Conservation (phyloP, 176 grass and related monocot genomes). For the Metroxylon sagu region DNA sequence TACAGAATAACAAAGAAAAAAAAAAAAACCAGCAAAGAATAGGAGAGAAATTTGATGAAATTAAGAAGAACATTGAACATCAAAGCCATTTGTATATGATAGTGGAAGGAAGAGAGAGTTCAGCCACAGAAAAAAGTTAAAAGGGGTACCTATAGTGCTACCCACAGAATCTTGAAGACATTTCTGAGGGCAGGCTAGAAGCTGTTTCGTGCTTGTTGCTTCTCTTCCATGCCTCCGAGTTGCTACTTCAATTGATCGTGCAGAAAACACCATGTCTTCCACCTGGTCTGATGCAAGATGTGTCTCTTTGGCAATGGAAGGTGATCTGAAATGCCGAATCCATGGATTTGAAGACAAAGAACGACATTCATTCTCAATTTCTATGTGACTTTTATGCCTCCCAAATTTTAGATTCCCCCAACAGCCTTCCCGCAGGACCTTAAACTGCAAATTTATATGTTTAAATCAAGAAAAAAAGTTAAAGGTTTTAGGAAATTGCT, state of each 20-base stretch:
- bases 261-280: slow-evolving; percentile 24
- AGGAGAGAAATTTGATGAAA: not conserved
- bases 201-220: slow-evolving; percentile 18
- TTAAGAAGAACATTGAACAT: not conserved
- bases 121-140: not conserved
- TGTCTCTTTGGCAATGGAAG: slow-evolving; percentile 8
- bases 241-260: slow-evolving; percentile 16
- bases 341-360: slow-evolving; percentile 41
- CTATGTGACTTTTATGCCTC: slow-evolving; percentile 10
- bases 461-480: slow-evolving; percentile 1
- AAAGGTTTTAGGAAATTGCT: not conserved
- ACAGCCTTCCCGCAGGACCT: slow-evolving; percentile 42
- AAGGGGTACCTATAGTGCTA: slow-evolving; percentile 39
- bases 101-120: slow-evolving; percentile 4
- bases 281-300: slow-evolving; percentile 1
- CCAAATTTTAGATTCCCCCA: slow-evolving; percentile 48
- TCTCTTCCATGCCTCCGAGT: slow-evolving; percentile 23
- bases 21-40: not conserved
- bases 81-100: not conserved
- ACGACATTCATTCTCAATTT: slow-evolving; percentile 13
- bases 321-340: slow-evolving; percentile 47
- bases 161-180: slow-evolving; percentile 16
- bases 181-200: slow-evolving; percentile 10
- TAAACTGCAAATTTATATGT: slow-evolving; percentile 31
- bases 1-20: too few relatives aligned